phyloP scores from a whole-genome alignment of 345 rosid species.

The Syzygium grande region DNA sequence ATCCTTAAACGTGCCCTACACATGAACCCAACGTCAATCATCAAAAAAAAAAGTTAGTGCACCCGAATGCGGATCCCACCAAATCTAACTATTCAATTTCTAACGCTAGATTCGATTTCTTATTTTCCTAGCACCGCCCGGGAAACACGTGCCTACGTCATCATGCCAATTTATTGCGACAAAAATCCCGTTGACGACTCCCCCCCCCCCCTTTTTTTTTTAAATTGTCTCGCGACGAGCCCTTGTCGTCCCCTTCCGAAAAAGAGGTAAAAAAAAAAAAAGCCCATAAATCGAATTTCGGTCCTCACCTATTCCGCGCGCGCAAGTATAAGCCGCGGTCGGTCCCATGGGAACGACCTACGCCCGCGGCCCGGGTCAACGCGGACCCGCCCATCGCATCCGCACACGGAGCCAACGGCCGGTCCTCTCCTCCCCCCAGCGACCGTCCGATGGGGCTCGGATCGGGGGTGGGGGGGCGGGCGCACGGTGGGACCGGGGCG shows the following conservation, averaged over 20 bases:
- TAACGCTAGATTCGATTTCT: no score
- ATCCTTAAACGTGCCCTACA: no score
- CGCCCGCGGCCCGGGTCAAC: not conserved
- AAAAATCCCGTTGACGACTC: not conserved
- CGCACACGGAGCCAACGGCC: not conserved
- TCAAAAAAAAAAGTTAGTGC: no score
- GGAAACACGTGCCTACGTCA: not conserved
- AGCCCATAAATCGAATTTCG: no score
- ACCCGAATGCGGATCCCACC: not conserved
- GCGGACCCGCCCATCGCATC: not conserved
- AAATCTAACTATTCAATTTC: not conserved
- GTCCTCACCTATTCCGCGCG: not conserved
- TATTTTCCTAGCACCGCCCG: not conserved
- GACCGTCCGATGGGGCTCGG: not conserved
- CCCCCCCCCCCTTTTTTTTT: no score
- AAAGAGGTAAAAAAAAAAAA: not conserved
- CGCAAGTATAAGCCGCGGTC: not conserved
- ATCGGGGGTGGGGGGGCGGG: accelerated
- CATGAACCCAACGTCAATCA: no score
- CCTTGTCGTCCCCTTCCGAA: not conserved
- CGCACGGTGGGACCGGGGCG: not conserved
- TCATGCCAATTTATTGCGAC: not conserved
- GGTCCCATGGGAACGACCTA: not conserved
- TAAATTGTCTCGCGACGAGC: not conserved
- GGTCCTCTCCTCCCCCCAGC: not conserved